Percentiles rank a stretch among this genome's conserved stretches.
These are phyloP conservation scores for Phellopilus nigrolimitatus DNA, from an alignment of 1,284 basidiomycete genomes.

Conservation along the genomic window DNA sequence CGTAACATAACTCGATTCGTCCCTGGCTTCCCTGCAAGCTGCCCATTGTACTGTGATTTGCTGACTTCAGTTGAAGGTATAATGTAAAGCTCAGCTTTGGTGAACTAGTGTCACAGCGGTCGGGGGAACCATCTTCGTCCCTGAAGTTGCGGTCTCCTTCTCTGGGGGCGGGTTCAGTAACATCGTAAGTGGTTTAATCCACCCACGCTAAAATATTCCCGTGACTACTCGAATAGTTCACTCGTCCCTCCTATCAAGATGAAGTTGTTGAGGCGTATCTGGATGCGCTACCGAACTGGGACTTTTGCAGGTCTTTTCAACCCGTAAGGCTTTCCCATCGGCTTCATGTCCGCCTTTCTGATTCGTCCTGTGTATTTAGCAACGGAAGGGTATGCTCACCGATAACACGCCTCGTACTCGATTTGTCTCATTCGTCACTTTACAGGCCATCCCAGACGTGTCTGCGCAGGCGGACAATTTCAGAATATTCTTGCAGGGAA, in stretches of 20 bases:
- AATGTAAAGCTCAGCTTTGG: too few species aligned
- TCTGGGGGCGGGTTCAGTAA: conserved; percentile 70
- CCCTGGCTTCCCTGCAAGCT: conserved; percentile 55
- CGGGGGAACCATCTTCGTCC: conserved; percentile 51
- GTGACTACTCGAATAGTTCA: conserved; percentile 37
- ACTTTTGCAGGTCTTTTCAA: conserved; percentile 59
- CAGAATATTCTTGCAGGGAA: conserved; percentile 35
- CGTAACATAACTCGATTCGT: conserved; percentile 50
- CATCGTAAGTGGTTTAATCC: conserved; percentile 34
- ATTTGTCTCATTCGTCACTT: neutral
- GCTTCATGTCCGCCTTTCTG: conserved; percentile 4
- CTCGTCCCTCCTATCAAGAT: conserved; percentile 51
- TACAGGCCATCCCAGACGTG: conserved; percentile 55
- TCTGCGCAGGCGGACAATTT: conserved; percentile 49
- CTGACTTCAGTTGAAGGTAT: conserved; percentile 12
- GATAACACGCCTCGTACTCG: neutral
- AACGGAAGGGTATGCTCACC: conserved; percentile 16
- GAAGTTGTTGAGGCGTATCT: conserved; percentile 40
- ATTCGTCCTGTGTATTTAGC: conserved; percentile 9
- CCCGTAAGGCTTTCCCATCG: conserved; percentile 23
- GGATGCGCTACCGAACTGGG: conserved; percentile 37
- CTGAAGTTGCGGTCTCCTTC: conserved; percentile 50
- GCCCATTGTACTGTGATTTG: conserved; percentile 46
- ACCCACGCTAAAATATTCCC: neutral
- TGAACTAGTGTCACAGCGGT: conserved; percentile 44